These are phyloP conservation scores for Lepraria neglecta DNA, from an alignment of 495 filamentous ascomycete genomes.

Conservation along the genomic window DNA sequence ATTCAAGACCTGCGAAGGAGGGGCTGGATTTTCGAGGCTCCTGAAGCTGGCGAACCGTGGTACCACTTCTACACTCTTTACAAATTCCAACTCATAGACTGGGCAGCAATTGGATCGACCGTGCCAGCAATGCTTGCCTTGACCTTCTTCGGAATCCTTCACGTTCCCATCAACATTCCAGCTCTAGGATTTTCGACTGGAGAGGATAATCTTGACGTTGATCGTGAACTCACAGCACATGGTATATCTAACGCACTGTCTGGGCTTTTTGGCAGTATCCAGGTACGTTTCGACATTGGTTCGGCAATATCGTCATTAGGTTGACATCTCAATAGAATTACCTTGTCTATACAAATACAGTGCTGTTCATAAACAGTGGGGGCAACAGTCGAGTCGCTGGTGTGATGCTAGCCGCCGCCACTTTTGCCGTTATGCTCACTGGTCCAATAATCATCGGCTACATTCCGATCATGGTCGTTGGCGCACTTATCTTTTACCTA, in stretches of 20 bases:
- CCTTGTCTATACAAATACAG: constrained; percentile 90
- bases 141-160: constrained; percentile 94
- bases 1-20: constrained; percentile 55
- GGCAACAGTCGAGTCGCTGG: constrained; percentile 82
- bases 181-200: constrained; percentile 81
- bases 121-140: constrained; percentile 94
- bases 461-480: constrained; percentile 95
- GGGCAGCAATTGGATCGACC: constrained; percentile 69
- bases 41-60: constrained; percentile 79
- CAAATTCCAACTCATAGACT: constrained; percentile 62
- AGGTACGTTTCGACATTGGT: constrained; percentile 40
- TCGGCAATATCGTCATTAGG: not conserved
- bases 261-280: constrained; percentile 79
- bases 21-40: constrained; percentile 89
- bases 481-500: constrained; percentile 85
- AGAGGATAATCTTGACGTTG: constrained; percentile 84
- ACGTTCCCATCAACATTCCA: constrained; percentile 96
- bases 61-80: constrained; percentile 96
- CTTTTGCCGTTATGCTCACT: constrained; percentile 70
- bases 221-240: constrained; percentile 87
- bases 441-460: constrained; percentile 85
- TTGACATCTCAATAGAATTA: constrained; percentile 57
- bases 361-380: constrained; percentile 89
- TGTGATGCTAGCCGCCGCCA: constrained; percentile 73
- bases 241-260: constrained; percentile 90